Percentiles rank a stretch among this genome's conserved stretches.
Evolutionary conservation across 208 protist genomes (phyloP).

Genomic region (Porcisia deanei): DNA sequence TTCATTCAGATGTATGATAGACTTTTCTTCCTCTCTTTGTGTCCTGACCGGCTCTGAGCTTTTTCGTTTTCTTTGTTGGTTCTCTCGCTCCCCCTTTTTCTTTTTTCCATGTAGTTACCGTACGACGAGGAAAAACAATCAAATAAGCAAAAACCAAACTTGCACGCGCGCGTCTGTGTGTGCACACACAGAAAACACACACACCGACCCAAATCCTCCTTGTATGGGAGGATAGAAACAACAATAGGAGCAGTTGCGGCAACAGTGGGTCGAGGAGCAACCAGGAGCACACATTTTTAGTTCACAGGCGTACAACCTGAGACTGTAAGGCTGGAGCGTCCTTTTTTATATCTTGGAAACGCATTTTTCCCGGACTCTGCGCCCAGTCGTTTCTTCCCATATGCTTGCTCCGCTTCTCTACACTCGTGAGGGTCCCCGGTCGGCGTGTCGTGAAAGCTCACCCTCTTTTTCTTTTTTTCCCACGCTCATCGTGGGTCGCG

Average conservation of each 20-base stretch:
- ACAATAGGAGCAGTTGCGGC: neutral
- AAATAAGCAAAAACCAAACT: too few relatives aligned
- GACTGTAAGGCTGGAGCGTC: neutral
- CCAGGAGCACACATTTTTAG: neutral
- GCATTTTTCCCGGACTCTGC: neutral
- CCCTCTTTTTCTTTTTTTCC: neutral
- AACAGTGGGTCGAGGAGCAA: neutral
- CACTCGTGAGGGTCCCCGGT: neutral
- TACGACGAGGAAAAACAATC: neutral
- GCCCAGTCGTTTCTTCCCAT: neutral
- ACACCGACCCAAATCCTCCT: neutral
- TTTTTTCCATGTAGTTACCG: neutral
- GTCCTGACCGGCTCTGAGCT: neutral
- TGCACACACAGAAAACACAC: neutral
- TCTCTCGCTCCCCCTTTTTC: neutral
- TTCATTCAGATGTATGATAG: conserved; percentile 13
- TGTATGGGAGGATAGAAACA: neutral
- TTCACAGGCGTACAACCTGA: neutral
- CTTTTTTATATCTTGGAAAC: neutral
- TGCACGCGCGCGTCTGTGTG: too few relatives aligned
- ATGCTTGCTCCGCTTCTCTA: neutral
- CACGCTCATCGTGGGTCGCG: neutral
- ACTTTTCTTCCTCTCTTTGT: conserved; percentile 3
- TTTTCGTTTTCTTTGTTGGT: neutral
- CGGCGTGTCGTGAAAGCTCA: neutral